Percentiles rank a stretch among this genome's conserved stretches.
Conservation (phyloP, 441 rosid species). For the Syzygium syzygioides region DNA sequence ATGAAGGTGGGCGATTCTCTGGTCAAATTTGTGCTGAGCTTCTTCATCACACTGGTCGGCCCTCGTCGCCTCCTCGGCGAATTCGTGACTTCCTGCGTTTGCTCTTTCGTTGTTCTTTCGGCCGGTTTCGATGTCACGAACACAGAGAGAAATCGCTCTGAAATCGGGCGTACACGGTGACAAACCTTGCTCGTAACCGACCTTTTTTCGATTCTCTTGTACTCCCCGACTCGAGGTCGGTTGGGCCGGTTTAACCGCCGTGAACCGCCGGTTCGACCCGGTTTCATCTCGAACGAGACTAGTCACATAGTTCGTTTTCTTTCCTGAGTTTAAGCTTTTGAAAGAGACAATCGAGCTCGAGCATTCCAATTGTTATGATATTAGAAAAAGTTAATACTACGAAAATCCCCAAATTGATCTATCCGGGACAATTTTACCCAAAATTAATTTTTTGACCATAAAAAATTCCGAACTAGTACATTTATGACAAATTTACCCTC, state of each 20-base stretch:
- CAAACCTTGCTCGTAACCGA: not conserved
- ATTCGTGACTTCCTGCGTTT: not conserved
- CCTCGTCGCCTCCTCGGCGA: not conserved
- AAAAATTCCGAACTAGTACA: no score
- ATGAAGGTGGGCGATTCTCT: not conserved
- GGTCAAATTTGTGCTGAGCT: not conserved
- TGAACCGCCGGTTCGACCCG: not conserved
- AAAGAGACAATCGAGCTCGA: no score
- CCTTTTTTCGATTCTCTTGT: not conserved
- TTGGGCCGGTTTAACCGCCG: not conserved
- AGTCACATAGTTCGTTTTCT: not conserved
- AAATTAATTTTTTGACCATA: no score
- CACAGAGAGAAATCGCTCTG: not conserved
- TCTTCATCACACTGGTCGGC: not conserved
- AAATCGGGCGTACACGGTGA: not conserved
- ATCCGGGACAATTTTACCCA: rapidly evolving
- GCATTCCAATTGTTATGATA: no score
- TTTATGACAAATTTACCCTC: no score
- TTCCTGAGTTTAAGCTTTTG: no score
- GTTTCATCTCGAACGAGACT: not conserved
- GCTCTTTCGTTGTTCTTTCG: not conserved
- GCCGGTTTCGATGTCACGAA: not conserved
- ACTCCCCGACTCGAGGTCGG: not conserved
- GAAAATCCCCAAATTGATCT: no score
- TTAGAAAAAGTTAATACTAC: no score